A percentile compares a stretch with the other conserved stretches of the same genome.
phyloP scores from a whole-genome alignment of 139 green algal genomes.

The Dunaliella primolecta region DNA sequence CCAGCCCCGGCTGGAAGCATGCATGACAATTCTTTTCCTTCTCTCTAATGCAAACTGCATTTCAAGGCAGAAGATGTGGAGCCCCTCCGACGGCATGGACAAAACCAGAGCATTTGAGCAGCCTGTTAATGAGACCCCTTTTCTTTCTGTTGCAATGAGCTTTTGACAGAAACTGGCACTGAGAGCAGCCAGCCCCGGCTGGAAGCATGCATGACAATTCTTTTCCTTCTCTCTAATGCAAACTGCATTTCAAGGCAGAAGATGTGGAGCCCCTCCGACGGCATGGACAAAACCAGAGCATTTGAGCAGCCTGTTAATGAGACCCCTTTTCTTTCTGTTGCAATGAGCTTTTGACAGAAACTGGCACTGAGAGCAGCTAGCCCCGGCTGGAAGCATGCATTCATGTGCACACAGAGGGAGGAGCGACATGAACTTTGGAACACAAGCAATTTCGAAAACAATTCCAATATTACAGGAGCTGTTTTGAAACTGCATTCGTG shows the following conservation, averaged over 20 bases:
- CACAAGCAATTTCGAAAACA: too few species aligned
- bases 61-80: neutral
- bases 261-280: neutral
- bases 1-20: neutral
- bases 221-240: too few species aligned
- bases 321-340: neutral
- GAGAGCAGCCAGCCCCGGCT: neutral
- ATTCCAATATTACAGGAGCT: too few species aligned
- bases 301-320: neutral
- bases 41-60: too few species aligned
- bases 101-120: neutral
- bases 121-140: neutral
- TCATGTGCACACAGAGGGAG: too few species aligned
- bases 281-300: neutral
- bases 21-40: too few species aligned
- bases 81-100: neutral
- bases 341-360: neutral
- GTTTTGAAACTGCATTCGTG: too few species aligned
- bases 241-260: too few species aligned
- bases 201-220: too few species aligned
- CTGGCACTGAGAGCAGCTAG: neutral
- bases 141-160: neutral
- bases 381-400: neutral
- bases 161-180: neutral
- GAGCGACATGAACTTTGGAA: too few species aligned